Evolutionary conservation across 2,329 filamentous ascomycete species (phyloP).

Genomic region (Camptophora hylomeconis): DNA sequence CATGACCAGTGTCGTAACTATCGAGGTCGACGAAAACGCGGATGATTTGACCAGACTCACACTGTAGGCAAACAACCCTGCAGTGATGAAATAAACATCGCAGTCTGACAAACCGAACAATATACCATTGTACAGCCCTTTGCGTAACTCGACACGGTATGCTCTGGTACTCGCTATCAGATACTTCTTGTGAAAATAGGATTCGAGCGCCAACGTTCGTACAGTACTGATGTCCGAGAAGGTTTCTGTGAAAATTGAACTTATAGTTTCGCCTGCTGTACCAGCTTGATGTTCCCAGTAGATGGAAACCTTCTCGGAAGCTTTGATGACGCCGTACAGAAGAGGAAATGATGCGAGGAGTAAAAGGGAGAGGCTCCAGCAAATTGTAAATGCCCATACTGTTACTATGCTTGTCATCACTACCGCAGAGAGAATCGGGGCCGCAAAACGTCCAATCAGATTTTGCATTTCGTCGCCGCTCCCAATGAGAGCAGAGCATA

Average conservation of each 20-base stretch:
- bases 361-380: conserved; percentile 72
- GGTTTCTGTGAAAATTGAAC: conserved; percentile 57
- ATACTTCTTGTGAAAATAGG: conserved; percentile 56
- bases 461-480: conserved; percentile 81
- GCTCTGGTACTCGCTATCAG: conserved; percentile 36
- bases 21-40: conserved; percentile 39
- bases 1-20: conserved; percentile 67
- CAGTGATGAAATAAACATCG: conserved; percentile 56
- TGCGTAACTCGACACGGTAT: conserved; percentile 48
- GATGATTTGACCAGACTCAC: conserved; percentile 45
- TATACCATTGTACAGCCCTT: conserved; percentile 54
- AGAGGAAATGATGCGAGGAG: conserved; percentile 56
- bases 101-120: conserved; percentile 70
- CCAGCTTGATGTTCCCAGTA: conserved; percentile 62
- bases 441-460: conserved; percentile 64
- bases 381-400: conserved; percentile 58
- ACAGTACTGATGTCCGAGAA: conserved; percentile 71
- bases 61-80: conserved; percentile 75
- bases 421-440: conserved; percentile 52
- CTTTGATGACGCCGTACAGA: conserved; percentile 51
- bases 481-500: conserved; percentile 63
- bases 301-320: conserved; percentile 51
- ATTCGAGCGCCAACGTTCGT: conserved; percentile 59
- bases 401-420: conserved; percentile 58
- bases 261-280: conserved; percentile 45